Evolutionary conservation across 2,329 filamentous ascomycete genomes (phyloP).

Genomic region (Scortechinia acanthostroma): DNA sequence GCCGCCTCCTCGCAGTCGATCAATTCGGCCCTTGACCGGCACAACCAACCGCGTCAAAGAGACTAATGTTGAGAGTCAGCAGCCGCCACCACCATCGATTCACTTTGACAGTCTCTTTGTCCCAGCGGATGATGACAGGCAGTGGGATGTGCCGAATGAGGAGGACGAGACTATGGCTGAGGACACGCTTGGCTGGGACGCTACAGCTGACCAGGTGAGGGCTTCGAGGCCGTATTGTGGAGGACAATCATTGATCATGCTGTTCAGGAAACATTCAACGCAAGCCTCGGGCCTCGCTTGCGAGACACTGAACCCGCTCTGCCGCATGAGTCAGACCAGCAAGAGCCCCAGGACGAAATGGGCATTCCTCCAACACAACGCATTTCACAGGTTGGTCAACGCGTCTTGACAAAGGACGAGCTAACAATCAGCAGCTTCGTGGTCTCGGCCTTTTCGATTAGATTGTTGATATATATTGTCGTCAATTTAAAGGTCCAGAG

Average conservation of each 20-base stretch:
- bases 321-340: not conserved
- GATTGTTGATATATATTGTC: not conserved
- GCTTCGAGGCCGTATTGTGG: conserved; percentile 7
- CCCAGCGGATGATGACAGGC: conserved; percentile 43
- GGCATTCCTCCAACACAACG: conserved; percentile 35
- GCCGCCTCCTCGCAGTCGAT: conserved; percentile 8
- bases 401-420: too few species aligned
- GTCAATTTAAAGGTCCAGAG: too few species aligned
- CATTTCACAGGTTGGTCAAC: too few species aligned
- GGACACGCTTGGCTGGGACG: conserved; percentile 56
- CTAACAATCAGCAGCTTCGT: too few species aligned
- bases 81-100: conserved; percentile 28
- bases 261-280: not conserved
- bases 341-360: conserved; percentile 16
- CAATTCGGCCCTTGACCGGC: conserved; percentile 5
- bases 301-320: not conserved
- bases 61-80: conserved; percentile 7
- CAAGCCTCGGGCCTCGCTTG: not conserved
- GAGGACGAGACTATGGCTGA: conserved; percentile 42
- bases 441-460: conserved; percentile 2
- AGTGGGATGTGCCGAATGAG: conserved; percentile 51
- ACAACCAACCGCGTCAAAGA: not conserved
- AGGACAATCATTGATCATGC: not conserved
- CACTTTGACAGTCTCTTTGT: conserved; percentile 53
- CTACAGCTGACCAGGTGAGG: conserved; percentile 37